A percentile compares a stretch with the other conserved stretches of the same genome.
Evolutionary conservation across 306 rosid genomes (phyloP).

Genomic region (Ochetophila trinervis): DNA sequence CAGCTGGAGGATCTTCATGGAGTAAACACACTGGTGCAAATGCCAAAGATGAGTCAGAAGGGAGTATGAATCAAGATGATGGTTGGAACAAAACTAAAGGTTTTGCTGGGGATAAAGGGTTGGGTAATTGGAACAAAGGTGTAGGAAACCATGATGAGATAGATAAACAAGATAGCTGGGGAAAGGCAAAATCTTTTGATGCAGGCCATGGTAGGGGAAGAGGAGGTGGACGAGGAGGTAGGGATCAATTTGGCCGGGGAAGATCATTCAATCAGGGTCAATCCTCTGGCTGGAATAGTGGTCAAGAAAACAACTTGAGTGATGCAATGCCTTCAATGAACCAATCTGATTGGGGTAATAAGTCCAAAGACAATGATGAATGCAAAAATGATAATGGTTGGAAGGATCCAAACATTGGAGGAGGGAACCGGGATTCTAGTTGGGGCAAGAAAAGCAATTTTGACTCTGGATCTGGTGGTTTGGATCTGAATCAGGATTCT

Average conservation of each 20-base stretch:
- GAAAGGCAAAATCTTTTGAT: no score
- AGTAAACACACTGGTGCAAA: slow-evolving; percentile 25
- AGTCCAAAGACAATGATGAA: no score
- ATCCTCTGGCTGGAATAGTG: slow-evolving; percentile 10
- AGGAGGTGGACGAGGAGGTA: slow-evolving; percentile 8
- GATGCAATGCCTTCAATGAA: not conserved
- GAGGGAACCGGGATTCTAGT: slow-evolving; percentile 27
- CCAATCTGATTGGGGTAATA: no score
- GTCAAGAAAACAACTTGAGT: not conserved
- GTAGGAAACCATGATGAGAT: not conserved
- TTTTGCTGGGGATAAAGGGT: slow-evolving; percentile 19
- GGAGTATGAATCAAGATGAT: slow-evolving; percentile 20
- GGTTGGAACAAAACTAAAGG: slow-evolving; percentile 15
- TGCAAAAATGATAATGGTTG: not conserved
- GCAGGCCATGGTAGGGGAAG: slow-evolving; percentile 6
- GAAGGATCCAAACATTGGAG: slow-evolving; percentile 13
- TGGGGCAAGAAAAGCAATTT: slow-evolving; percentile 45
- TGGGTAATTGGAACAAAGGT: not conserved
- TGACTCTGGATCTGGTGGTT: slow-evolving; percentile 28
- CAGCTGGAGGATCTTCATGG: slow-evolving; percentile 30
- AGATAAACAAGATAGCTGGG: no score
- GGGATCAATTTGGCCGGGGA: slow-evolving; percentile 22
- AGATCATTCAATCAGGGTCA: slow-evolving; percentile 11
- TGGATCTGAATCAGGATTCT: slow-evolving; percentile 1
- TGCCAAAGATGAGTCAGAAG: slow-evolving; percentile 1